These are phyloP conservation scores for Colletotrichum sansevieriae DNA, from an alignment of 2,329 filamentous ascomycete genomes.

Conservation along the genomic window DNA sequence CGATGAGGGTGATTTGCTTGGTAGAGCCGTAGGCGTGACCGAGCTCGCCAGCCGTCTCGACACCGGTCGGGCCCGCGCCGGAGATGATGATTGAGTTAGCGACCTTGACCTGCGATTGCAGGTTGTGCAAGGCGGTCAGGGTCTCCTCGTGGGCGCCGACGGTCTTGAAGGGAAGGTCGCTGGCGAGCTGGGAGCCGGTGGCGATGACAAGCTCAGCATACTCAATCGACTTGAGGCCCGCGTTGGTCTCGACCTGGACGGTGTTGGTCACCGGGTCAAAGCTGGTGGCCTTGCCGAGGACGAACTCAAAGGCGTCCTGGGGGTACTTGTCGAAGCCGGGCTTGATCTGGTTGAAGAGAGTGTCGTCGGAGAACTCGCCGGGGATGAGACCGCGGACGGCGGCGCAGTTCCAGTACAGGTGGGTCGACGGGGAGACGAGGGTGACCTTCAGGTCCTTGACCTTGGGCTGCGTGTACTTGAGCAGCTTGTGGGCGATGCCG, in stretches of 20 bases:
- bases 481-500: slow-evolving; percentile 63
- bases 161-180: slow-evolving; percentile 61
- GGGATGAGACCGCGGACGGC: slow-evolving; percentile 62
- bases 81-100: slow-evolving; percentile 54
- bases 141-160: slow-evolving; percentile 59
- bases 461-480: slow-evolving; percentile 56
- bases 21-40: slow-evolving; percentile 48
- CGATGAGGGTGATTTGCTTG: slow-evolving; percentile 47
- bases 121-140: slow-evolving; percentile 50
- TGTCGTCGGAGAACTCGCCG: slow-evolving; percentile 58
- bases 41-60: slow-evolving; percentile 55
- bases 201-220: slow-evolving; percentile 69
- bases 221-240: slow-evolving; percentile 52
- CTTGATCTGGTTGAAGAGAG: slow-evolving; percentile 54
- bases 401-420: slow-evolving; percentile 65
- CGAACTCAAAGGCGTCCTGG: slow-evolving; percentile 62
- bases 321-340: slow-evolving; percentile 64
- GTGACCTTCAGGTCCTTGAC: slow-evolving; percentile 56
- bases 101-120: slow-evolving; percentile 45
- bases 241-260: slow-evolving; percentile 56
- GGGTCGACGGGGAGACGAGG: slow-evolving; percentile 61
- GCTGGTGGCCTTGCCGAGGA: slow-evolving; percentile 61
- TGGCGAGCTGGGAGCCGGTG: slow-evolving; percentile 63
- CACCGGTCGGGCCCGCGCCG: slow-evolving; percentile 54
- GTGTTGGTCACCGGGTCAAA: slow-evolving; percentile 58